These are phyloP conservation scores for Irpex sp. DNA, from an alignment of 1,284 basidiomycete genomes.

Conservation along the genomic window DNA sequence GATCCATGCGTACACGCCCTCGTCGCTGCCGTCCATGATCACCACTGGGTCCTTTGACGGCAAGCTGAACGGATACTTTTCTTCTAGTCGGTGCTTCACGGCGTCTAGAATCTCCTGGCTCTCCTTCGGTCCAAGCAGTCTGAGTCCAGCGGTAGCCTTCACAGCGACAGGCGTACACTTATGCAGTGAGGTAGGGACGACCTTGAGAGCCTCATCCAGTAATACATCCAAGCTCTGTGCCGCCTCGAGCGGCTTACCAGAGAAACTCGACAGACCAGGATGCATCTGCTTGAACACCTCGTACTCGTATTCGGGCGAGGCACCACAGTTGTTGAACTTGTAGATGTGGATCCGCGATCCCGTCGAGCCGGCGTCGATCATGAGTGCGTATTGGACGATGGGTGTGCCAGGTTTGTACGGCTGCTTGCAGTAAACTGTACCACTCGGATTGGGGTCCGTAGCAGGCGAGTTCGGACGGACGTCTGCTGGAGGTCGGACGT, in stretches of 20 bases:
- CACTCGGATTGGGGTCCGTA: slow-evolving; percentile 60
- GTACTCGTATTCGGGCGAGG: slow-evolving; percentile 84
- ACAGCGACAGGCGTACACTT: slow-evolving; percentile 88
- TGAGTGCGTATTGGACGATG: slow-evolving; percentile 90
- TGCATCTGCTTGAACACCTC: slow-evolving; percentile 88
- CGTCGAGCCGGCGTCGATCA: slow-evolving; percentile 98
- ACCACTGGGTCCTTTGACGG: slow-evolving; percentile 63
- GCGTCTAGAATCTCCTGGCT: slow-evolving; percentile 77
- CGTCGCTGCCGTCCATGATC: slow-evolving; percentile 96
- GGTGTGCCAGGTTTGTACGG: slow-evolving; percentile 46
- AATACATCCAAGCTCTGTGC: slow-evolving; percentile 81
- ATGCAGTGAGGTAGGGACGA: slow-evolving; percentile 70
- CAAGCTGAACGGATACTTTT: slow-evolving; percentile 75
- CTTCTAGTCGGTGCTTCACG: slow-evolving; percentile 63
- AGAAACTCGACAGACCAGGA: slow-evolving; percentile 79
- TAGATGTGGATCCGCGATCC: slow-evolving; percentile 97
- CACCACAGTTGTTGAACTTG: slow-evolving; percentile 92
- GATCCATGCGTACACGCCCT: slow-evolving; percentile 98
- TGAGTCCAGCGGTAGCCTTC: slow-evolving; percentile 92
- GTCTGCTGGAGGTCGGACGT: slow-evolving; percentile 13
- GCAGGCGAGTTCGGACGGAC: slow-evolving; percentile 48
- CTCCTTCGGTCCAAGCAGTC: slow-evolving; percentile 69
- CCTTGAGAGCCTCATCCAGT: slow-evolving; percentile 75
- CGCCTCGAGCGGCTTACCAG: slow-evolving; percentile 57
- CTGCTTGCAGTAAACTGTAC: slow-evolving; percentile 63